These are phyloP conservation scores for Colletotrichum sp. DNA, from an alignment of 2,329 filamentous ascomycete genomes.

Conservation along the genomic window DNA sequence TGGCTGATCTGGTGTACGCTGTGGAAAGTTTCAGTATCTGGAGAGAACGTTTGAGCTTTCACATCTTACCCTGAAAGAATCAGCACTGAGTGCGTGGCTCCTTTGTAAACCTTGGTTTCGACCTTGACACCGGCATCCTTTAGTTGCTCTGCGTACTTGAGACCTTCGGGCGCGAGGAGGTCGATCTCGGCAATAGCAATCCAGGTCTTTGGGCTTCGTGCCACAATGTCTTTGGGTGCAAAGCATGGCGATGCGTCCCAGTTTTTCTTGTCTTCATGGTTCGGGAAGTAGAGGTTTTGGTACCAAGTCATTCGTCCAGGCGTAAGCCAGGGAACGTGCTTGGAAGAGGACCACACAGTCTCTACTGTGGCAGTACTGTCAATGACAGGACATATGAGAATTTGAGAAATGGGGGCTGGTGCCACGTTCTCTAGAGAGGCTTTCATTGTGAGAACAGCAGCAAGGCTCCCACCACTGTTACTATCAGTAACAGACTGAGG, in stretches of 20 bases:
- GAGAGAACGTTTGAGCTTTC: neutral
- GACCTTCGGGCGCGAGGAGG: conserved; percentile 35
- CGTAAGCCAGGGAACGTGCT: conserved; percentile 36
- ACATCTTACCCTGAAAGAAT: neutral
- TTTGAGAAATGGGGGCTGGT: neutral
- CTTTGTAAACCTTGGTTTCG: neutral
- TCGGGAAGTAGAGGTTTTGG: conserved; percentile 36
- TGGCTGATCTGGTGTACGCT: conserved; percentile 2
- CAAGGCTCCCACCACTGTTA: conserved; percentile 22
- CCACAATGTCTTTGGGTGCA: conserved; percentile 28
- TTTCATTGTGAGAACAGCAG: conserved; percentile 24
- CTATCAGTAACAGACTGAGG: neutral
- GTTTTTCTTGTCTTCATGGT: conserved; percentile 24
- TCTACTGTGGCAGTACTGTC: conserved; percentile 36
- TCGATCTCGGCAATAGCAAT: conserved; percentile 37
- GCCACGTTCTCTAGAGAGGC: neutral
- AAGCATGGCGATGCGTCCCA: conserved; percentile 38
- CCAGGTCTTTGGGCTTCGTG: conserved; percentile 33
- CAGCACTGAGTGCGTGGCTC: conserved; percentile 8
- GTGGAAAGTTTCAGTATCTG: neutral
- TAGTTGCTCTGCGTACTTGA: conserved; percentile 31
- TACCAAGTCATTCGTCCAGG: conserved; percentile 39
- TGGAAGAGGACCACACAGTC: conserved; percentile 18
- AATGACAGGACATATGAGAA: conserved; percentile 36
- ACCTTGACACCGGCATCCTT: neutral